Percentiles rank a stretch among this genome's conserved stretches.
Conservation (phyloP, 768 basidiomycete genomes). For the Macrolepiota dolichaula region DNA sequence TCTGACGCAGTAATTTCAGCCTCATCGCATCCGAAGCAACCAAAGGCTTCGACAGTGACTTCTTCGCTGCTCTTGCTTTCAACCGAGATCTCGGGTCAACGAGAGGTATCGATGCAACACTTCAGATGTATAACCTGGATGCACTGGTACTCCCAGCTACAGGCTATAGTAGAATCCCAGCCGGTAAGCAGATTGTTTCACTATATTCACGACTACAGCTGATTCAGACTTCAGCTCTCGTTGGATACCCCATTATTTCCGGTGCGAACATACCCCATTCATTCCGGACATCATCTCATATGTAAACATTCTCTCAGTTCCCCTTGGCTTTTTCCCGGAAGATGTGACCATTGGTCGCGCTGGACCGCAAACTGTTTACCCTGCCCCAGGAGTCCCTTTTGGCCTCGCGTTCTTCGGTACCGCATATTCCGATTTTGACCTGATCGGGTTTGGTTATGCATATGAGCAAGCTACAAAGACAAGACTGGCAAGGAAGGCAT, state of each 20-base stretch:
- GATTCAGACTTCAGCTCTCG: conserved; percentile 39
- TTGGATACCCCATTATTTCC: conserved; percentile 65
- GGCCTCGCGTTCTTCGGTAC: conserved; percentile 63
- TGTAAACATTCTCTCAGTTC: too few relatives aligned
- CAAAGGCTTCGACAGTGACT: too few relatives aligned
- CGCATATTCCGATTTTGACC: conserved; percentile 54
- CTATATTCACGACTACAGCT: conserved; percentile 9
- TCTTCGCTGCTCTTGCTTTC: conserved; percentile 39
- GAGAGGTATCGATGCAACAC: too few relatives aligned
- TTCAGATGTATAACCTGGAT: conserved; percentile 44
- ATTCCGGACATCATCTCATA: neutral
- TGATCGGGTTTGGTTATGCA: conserved; percentile 58
- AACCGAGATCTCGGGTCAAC: conserved; percentile 46
- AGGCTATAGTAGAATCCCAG: conserved; percentile 36
- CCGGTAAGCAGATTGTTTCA: conserved; percentile 23
- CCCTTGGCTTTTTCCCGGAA: too few relatives aligned
- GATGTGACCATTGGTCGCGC: conserved; percentile 35
- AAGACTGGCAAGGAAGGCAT: conserved; percentile 46
- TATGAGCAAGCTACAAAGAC: conserved; percentile 70
- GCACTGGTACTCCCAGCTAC: conserved; percentile 49
- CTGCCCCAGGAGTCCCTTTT: conserved; percentile 56
- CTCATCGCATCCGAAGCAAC: conserved; percentile 36
- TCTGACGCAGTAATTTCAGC: conserved; percentile 19
- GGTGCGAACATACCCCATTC: conserved; percentile 31
- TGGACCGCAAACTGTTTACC: conserved; percentile 39